Percentiles rank a stretch among this genome's conserved stretches.
Conservation (phyloP, 1,284 basidiomycete genomes). For the Boletus smithii region DNA sequence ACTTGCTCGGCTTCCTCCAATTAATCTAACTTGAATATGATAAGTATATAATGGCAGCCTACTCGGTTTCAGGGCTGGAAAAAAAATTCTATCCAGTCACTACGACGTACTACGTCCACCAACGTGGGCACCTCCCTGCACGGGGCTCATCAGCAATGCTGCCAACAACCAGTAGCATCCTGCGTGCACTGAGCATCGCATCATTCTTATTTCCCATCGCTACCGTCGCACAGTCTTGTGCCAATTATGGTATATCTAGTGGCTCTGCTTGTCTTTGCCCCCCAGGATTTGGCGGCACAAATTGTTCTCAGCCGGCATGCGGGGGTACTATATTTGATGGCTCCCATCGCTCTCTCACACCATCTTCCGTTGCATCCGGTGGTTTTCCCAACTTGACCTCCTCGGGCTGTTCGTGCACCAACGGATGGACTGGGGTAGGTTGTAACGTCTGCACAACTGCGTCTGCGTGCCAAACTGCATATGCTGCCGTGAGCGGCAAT, state of each 20-base stretch:
- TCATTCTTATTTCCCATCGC: slow-evolving; percentile 17
- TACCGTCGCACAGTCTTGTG: slow-evolving; percentile 56
- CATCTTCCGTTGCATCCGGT: slow-evolving; percentile 35
- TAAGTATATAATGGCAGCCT: no score
- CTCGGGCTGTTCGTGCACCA: slow-evolving; percentile 60
- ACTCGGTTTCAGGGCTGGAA: no score
- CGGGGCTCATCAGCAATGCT: slow-evolving; percentile 8
- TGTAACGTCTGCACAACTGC: slow-evolving; percentile 73
- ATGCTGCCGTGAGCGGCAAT: slow-evolving; percentile 40
- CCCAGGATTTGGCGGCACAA: slow-evolving; percentile 68
- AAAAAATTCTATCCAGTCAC: no score
- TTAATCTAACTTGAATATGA: no score
- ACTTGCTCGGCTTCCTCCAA: no score
- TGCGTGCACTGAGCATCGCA: slow-evolving; percentile 12
- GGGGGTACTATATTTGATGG: slow-evolving; percentile 80
- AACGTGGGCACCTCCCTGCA: background rate
- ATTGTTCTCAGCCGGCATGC: slow-evolving; percentile 69
- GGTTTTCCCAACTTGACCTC: slow-evolving; percentile 60
- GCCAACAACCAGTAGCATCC: background rate
- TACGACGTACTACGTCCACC: no score
- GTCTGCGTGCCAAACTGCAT: slow-evolving; percentile 59
- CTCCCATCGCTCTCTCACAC: slow-evolving; percentile 47
- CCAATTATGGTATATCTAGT: slow-evolving; percentile 61
- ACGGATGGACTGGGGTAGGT: slow-evolving; percentile 72
- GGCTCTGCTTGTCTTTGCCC: slow-evolving; percentile 69